A percentile compares a stretch with the other conserved stretches of the same genome.
Evolutionary conservation across 352 stramenopile genomes (phyloP).

Genomic region (Detonula confervacea): DNA sequence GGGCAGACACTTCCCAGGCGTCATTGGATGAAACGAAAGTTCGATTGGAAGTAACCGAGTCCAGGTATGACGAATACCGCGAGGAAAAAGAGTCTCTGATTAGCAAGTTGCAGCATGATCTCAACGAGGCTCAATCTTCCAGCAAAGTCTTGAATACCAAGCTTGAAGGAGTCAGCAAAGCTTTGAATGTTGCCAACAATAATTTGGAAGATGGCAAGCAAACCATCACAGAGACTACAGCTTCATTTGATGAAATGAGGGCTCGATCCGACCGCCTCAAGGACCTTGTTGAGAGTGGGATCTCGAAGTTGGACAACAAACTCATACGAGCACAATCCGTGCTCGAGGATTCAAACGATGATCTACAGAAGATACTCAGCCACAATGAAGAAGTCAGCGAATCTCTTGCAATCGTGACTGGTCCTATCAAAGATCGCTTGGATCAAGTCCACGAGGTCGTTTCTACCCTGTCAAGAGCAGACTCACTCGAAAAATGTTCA

Average conservation of each 20-base stretch:
- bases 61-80: background rate
- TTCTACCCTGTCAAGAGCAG: background rate
- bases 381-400: conserved; percentile 22
- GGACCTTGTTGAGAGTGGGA: conserved; percentile 3
- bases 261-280: conserved; percentile 8
- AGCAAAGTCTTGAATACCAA: conserved; percentile 19
- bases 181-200: conserved; percentile 1
- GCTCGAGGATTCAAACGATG: conserved; percentile 18
- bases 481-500: background rate
- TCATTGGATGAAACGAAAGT: conserved; percentile 4
- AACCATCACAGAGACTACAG: background rate
- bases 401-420: too few species aligned
- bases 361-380: conserved; percentile 1
- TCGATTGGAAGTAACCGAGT: conserved; percentile 17
- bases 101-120: conserved; percentile 9
- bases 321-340: conserved; percentile 16
- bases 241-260: conserved; percentile 11
- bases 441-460: conserved; percentile 12
- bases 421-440: conserved; percentile 10
- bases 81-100: conserved; percentile 7
- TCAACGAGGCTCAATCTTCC: background rate
- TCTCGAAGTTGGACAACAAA: conserved; percentile 26
- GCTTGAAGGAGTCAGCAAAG: background rate
- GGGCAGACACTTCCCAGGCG: background rate
- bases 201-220: conserved; percentile 30